These are phyloP conservation scores for Nymphaea thermarum DNA, from an alignment of 164 flowering plant species.

Conservation along the genomic window DNA sequence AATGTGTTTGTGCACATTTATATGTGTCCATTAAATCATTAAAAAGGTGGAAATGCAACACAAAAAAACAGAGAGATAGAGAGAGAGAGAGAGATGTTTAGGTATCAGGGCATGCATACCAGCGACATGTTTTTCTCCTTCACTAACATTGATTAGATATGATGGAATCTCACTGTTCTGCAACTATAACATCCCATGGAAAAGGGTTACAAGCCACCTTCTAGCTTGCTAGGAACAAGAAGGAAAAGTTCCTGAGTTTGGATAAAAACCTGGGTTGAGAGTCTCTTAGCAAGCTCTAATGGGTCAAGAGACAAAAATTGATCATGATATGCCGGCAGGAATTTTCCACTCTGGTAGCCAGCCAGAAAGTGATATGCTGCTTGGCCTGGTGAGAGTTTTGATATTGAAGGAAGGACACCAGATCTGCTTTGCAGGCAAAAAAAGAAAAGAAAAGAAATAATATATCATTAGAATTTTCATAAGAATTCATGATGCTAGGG, in stretches of 20 bases:
- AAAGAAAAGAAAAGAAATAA: not conserved
- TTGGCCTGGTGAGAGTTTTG: conserved; percentile 45
- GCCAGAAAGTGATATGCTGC: conserved; percentile 54
- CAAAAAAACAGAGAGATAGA: too few species aligned
- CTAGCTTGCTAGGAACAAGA: not conserved
- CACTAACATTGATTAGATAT: conserved; percentile 29
- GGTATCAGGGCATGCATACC: conserved; percentile 17
- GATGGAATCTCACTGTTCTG: conserved; percentile 26
- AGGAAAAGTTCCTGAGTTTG: not conserved
- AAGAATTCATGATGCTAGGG: not conserved
- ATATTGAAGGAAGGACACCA: conserved; percentile 28
- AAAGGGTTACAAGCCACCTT: conserved; percentile 1
- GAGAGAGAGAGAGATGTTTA: too few species aligned
- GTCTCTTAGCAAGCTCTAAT: conserved; percentile 33
- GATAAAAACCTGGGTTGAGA: conserved; percentile 24
- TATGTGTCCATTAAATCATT: too few species aligned
- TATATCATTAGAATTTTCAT: not conserved
- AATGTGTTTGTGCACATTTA: too few species aligned
- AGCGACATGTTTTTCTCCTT: conserved; percentile 23
- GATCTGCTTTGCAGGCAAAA: conserved; percentile 18
- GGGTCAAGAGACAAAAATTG: conserved; percentile 28
- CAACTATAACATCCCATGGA: conserved; percentile 23
- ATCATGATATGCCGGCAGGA: conserved; percentile 31
- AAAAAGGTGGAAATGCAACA: too few species aligned
- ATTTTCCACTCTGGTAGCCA: conserved; percentile 44